Percentiles rank a stretch among this genome's conserved stretches.
phyloP scores from a whole-genome alignment of 2,329 filamentous ascomycete species.

The Celoporthe dispersa region DNA sequence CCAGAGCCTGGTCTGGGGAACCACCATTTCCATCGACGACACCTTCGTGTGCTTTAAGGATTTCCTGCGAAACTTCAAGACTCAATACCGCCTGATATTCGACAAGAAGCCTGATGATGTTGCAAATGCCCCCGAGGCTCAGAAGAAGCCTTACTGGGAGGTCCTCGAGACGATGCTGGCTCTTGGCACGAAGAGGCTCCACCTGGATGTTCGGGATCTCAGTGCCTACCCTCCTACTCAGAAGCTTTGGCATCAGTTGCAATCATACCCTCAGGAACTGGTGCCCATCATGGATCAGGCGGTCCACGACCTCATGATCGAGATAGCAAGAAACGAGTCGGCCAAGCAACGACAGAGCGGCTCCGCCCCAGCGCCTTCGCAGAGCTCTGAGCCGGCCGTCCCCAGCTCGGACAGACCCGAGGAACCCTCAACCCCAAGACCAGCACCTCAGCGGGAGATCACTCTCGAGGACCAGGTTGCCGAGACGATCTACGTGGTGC shows the following conservation, averaged over 20 bases:
- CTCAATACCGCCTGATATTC: constrained; percentile 90
- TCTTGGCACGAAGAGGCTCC: constrained; percentile 81
- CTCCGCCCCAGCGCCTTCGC: constrained; percentile 53
- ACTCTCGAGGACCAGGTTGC: constrained; percentile 82
- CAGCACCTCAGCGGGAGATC: constrained; percentile 51
- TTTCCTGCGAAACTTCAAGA: constrained; percentile 88
- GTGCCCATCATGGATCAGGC: constrained; percentile 95
- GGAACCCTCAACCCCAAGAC: constrained; percentile 50
- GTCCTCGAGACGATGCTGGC: constrained; percentile 90
- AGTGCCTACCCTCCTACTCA: constrained; percentile 90
- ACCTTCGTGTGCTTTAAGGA: constrained; percentile 87
- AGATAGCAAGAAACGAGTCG: constrained; percentile 82
- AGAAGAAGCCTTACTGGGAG: constrained; percentile 81
- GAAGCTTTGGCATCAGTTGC: constrained; percentile 94
- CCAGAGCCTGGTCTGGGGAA: constrained; percentile 91
- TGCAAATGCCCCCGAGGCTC: constrained; percentile 69
- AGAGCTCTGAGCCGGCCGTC: constrained; percentile 76
- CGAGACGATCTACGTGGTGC: constrained; percentile 78
- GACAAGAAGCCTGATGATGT: constrained; percentile 83
- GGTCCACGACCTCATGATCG: constrained; percentile 90
- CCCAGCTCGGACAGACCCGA: constrained; percentile 78
- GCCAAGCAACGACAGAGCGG: constrained; percentile 69
- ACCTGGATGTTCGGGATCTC: constrained; percentile 85
- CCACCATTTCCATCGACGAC: constrained; percentile 91
- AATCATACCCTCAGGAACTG: constrained; percentile 94